Conservation (phyloP, 495 filamentous ascomycete genomes). For the Delitschia confertaspora region DNA sequence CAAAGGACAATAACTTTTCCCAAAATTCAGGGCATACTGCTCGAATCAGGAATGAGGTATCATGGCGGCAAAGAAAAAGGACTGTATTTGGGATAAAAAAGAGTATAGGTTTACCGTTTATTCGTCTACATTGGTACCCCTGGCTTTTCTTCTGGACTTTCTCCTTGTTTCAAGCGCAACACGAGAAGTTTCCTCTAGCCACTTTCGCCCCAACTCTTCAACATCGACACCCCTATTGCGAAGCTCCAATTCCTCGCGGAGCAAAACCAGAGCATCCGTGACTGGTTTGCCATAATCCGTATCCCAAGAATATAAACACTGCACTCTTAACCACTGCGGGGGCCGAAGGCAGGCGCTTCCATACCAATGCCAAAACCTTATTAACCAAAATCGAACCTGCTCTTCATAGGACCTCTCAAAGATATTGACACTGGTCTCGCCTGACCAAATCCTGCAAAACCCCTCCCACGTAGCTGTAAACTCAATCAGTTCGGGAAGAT, state of each 20-base stretch:
- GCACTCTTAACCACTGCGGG: slow-evolving; percentile 7
- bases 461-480: slow-evolving; percentile 2
- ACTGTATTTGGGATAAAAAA: not conserved
- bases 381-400: not conserved
- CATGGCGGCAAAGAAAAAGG: not conserved
- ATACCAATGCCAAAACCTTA: slow-evolving; percentile 1
- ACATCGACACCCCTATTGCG: not conserved
- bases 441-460: not conserved
- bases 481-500: not conserved
- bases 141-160: slow-evolving; percentile 3
- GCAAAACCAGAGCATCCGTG: not conserved
- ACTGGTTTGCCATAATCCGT: not conserved
- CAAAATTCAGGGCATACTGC: slow-evolving; percentile 1
- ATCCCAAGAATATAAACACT: not conserved
- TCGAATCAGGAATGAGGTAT: not conserved
- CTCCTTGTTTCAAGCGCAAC: no score
- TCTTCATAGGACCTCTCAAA: not conserved
- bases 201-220: slow-evolving; percentile 1
- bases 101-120: not conserved
- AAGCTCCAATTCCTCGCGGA: not conserved
- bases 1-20: slow-evolving; percentile 3
- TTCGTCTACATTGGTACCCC: not conserved
- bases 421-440: not conserved
- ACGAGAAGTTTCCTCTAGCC: slow-evolving; percentile 11
- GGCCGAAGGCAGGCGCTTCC: not conserved